phyloP scores from a whole-genome alignment of 164 flowering plant species.

The Chimonanthus salicifolius region DNA sequence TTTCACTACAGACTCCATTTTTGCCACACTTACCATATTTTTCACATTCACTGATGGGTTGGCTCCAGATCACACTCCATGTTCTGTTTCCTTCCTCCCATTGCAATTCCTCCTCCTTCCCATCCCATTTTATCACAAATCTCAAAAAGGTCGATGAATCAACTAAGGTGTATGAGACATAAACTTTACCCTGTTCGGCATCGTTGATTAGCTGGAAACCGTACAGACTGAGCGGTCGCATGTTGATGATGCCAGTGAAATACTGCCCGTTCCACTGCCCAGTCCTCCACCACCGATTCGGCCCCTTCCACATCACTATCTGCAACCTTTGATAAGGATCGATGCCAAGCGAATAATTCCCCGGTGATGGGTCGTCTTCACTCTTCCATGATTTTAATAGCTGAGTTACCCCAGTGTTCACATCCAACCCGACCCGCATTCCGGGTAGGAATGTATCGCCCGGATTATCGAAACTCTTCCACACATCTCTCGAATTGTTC shows the following conservation, averaged over 20 bases:
- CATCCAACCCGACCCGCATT: conserved; percentile 14
- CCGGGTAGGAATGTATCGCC: conserved; percentile 2
- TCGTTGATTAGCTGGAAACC: background rate
- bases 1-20: conserved; percentile 23
- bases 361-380: conserved; percentile 20
- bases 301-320: background rate
- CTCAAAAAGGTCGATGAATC: background rate
- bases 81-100: background rate
- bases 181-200: background rate
- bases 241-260: background rate
- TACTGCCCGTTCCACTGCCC: background rate
- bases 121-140: background rate
- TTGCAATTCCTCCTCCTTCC: background rate
- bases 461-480: conserved; percentile 4
- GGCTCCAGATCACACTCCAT: background rate
- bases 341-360: background rate
- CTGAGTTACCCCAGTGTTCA: background rate
- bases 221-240: background rate
- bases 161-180: background rate
- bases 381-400: conserved; percentile 29
- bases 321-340: background rate
- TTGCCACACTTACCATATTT: conserved; percentile 30
- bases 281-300: background rate
- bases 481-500: background rate
- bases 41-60: conserved; percentile 18